Percentiles rank a stretch among this genome's conserved stretches.
Conservation (phyloP, 2,329 filamentous ascomycete genomes). For the Plenodomus lindquistii region DNA sequence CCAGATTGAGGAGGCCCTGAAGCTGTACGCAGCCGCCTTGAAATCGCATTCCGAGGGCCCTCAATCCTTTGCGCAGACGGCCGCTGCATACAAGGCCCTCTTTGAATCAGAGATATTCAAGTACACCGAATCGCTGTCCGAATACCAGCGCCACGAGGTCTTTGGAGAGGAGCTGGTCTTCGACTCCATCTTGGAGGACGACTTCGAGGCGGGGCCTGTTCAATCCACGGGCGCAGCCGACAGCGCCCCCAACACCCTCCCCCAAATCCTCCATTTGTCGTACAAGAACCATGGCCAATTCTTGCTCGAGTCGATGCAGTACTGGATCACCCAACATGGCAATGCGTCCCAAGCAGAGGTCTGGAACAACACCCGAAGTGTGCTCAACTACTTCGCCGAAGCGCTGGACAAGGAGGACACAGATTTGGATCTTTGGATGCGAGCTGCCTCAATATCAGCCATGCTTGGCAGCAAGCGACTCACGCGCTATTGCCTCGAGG, state of each 20-base stretch:
- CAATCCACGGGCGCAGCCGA: conserved; percentile 65
- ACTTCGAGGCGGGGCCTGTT: conserved; percentile 48
- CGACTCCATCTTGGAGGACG: conserved; percentile 46
- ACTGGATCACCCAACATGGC: conserved; percentile 47
- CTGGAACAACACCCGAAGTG: conserved; percentile 29
- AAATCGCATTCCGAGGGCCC: conserved; percentile 90
- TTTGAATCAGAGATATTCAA: conserved; percentile 94
- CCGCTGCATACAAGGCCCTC: conserved; percentile 78
- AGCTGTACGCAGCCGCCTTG: conserved; percentile 87
- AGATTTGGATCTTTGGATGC: conserved; percentile 67
- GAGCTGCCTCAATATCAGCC: conserved; percentile 61
- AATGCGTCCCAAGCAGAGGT: conserved; percentile 40
- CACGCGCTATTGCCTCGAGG: conserved; percentile 65
- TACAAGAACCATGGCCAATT: conserved; percentile 97
- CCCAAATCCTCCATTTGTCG: conserved; percentile 87
- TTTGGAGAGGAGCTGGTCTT: conserved; percentile 51
- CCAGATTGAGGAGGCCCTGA: conserved; percentile 95
- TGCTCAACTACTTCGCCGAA: conserved; percentile 60
- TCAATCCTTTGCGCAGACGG: conserved; percentile 73
- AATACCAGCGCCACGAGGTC: conserved; percentile 73
- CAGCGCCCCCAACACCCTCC: conserved; percentile 76
- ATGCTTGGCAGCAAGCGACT: conserved; percentile 62
- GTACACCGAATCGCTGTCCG: conserved; percentile 83
- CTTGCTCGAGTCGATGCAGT: conserved; percentile 72
- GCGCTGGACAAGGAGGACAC: conserved; percentile 68